Percentiles rank a stretch among this genome's conserved stretches.
Evolutionary conservation across 768 basidiomycete species (phyloP).

Genomic region (Russula foetens): DNA sequence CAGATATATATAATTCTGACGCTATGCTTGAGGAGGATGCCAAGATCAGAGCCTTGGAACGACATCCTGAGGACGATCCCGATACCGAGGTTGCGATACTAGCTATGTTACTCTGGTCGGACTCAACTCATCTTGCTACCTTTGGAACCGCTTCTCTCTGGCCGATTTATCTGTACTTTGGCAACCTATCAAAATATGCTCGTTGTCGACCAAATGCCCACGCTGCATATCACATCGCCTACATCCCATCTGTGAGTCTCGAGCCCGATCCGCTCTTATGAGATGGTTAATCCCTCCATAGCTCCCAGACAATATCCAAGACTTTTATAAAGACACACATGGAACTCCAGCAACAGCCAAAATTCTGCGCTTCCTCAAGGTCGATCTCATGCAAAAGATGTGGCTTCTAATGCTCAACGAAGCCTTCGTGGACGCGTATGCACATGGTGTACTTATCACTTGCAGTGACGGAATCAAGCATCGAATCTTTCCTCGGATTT

Average conservation of each 20-base stretch:
- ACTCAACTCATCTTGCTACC: not conserved
- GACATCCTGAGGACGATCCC: not conserved
- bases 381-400: not conserved
- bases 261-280: no score
- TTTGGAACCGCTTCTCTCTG: not conserved
- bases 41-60: not conserved
- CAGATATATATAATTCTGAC: not conserved
- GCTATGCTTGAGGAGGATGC: not conserved
- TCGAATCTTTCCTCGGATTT: no score
- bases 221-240: not conserved
- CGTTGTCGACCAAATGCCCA: not conserved
- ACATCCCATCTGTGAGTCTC: not conserved
- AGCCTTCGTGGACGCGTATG: not conserved
- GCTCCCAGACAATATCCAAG: not conserved
- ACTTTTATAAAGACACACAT: not conserved
- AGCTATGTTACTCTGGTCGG: not conserved
- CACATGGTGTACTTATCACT: not conserved
- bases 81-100: not conserved
- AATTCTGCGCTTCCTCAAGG: not conserved
- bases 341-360: not conserved
- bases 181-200: not conserved
- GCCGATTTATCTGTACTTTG: not conserved
- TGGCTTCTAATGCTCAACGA: not conserved
- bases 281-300: not conserved
- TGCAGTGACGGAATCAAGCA: no score